Percentiles rank a stretch among this genome's conserved stretches.
These are phyloP conservation scores for Pistacia integerrima DNA, from an alignment of 345 rosid genomes.

Conservation along the genomic window DNA sequence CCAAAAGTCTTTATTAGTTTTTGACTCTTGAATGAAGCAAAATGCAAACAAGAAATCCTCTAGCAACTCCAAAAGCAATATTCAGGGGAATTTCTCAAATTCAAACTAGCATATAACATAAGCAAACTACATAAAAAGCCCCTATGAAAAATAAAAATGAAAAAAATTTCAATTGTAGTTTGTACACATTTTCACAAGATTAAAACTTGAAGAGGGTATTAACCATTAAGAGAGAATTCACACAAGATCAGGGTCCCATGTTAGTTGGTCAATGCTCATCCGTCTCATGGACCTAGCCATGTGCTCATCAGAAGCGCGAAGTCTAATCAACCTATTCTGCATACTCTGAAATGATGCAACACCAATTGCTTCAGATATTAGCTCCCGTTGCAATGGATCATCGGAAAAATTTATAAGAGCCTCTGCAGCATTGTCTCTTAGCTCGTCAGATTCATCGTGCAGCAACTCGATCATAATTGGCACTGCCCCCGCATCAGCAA, in stretches of 20 bases:
- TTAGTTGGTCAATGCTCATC: constrained; percentile 44
- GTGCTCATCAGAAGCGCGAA: constrained; percentile 42
- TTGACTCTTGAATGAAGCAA: not conserved
- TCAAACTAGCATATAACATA: not conserved
- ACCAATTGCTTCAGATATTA: constrained; percentile 41
- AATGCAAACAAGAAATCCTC: not conserved
- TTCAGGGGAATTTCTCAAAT: not conserved
- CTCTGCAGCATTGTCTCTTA: constrained; percentile 53
- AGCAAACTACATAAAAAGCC: not conserved
- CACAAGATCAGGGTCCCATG: constrained; percentile 32
- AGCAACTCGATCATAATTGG: constrained; percentile 46
- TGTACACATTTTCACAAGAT: not conserved
- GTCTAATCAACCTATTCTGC: constrained; percentile 42
- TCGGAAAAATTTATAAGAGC: constrained; percentile 49
- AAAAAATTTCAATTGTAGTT: not conserved
- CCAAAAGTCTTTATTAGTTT: not conserved
- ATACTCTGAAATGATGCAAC: constrained; percentile 40
- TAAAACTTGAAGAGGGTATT: not conserved
- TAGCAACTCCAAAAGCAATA: not conserved
- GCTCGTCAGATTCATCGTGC: constrained; percentile 47
- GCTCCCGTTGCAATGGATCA: constrained; percentile 38
- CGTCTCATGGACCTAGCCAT: constrained; percentile 48
- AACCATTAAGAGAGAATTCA: not conserved
- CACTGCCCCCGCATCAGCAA: constrained; percentile 44
- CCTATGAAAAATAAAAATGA: not conserved